phyloP scores from a whole-genome alignment of 192 early-diverging fungal species.

The Backusella morwellensis region DNA sequence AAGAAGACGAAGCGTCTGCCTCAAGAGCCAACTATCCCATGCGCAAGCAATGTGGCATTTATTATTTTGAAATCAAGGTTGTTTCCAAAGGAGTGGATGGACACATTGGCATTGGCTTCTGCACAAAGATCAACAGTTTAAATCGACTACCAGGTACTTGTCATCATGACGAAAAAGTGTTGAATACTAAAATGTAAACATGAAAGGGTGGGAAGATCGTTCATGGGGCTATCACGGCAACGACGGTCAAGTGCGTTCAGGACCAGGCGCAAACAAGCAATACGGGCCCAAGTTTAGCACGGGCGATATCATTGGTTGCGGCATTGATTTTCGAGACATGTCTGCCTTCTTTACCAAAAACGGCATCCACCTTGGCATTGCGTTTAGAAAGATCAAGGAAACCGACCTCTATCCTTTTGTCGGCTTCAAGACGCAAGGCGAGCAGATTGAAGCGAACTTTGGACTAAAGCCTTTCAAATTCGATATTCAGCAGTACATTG shows the following conservation, averaged over 20 bases:
- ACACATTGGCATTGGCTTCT: conserved; percentile 90
- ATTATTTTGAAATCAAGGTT: conserved; percentile 89
- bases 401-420: conserved; percentile 51
- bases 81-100: conserved; percentile 86
- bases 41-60: conserved; percentile 82
- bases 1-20: conserved; percentile 77
- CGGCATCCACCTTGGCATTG: conserved; percentile 54
- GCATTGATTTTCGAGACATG: conserved; percentile 80
- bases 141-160: conserved; percentile 70
- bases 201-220: conserved; percentile 69
- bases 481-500: conserved; percentile 50
- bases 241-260: conserved; percentile 82
- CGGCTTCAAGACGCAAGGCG: conserved; percentile 58
- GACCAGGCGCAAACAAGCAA: conserved; percentile 63
- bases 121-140: conserved; percentile 44
- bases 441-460: conserved; percentile 60
- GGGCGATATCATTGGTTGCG: conserved; percentile 90
- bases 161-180: not conserved
- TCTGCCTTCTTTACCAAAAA: conserved; percentile 92
- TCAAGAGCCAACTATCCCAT: conserved; percentile 80
- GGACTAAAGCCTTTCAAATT: conserved; percentile 56
- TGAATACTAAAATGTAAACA: not conserved
- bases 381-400: conserved; percentile 25
- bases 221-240: conserved; percentile 99
- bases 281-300: conserved; percentile 91